These are phyloP conservation scores for Trichophyton schoenleinii DNA, from an alignment of 2,329 filamentous ascomycete species.

Conservation along the genomic window DNA sequence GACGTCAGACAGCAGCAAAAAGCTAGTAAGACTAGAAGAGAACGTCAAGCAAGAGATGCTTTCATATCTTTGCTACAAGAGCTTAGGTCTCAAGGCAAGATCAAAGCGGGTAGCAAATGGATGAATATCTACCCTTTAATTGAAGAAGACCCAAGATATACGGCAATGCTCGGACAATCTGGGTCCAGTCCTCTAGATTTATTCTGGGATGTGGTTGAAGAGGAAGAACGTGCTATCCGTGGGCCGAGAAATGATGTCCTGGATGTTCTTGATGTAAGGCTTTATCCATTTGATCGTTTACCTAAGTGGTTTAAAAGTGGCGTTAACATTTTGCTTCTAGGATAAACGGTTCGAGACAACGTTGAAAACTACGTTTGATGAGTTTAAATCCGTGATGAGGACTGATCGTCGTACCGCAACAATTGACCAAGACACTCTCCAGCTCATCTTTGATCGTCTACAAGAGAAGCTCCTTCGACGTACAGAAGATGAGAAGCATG, in stretches of 20 bases:
- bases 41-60: conserved; percentile 74
- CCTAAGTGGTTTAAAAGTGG: not conserved
- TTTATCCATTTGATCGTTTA: not conserved
- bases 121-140: conserved; percentile 63
- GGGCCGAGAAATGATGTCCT: conserved; percentile 69
- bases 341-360: conserved; percentile 88
- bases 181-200: conserved; percentile 81
- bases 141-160: conserved; percentile 70
- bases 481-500: conserved; percentile 68
- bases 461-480: conserved; percentile 76
- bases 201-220: conserved; percentile 92
- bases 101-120: conserved; percentile 88
- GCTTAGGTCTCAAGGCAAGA: conserved; percentile 60
- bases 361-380: conserved; percentile 72
- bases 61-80: conserved; percentile 66
- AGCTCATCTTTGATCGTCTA: conserved; percentile 73
- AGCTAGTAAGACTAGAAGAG: conserved; percentile 62
- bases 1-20: conserved; percentile 82
- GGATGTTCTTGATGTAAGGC: conserved; percentile 66
- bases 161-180: conserved; percentile 65
- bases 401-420: conserved; percentile 79
- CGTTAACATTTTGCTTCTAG: conserved; percentile 38
- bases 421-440: conserved; percentile 67
- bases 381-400: conserved; percentile 71
- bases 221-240: conserved; percentile 79